Percentiles rank a stretch among this genome's conserved stretches.
These are phyloP conservation scores for Cyclotella sp. DNA, from an alignment of 108 stramenopile species.

Conservation along the genomic window DNA sequence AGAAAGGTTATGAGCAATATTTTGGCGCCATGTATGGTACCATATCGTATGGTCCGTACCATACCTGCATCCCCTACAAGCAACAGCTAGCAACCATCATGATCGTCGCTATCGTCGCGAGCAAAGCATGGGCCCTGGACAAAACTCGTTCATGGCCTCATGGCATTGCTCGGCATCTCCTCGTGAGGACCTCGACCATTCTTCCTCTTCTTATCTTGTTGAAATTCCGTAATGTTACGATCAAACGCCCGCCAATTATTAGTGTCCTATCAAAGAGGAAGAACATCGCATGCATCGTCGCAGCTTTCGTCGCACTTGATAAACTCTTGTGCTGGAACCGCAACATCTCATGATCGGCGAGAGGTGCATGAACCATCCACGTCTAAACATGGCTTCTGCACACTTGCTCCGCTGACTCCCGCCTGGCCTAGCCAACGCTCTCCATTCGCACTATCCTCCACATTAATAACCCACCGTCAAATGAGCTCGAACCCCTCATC, in stretches of 20 bases:
- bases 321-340: not conserved
- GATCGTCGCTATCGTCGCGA: no score
- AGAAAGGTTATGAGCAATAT: no score
- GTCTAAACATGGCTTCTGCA: not conserved
- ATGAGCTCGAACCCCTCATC: conserved; percentile 25
- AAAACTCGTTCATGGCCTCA: no score
- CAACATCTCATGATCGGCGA: not conserved
- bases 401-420: not conserved
- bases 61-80: no score
- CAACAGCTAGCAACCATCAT: no score
- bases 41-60: no score
- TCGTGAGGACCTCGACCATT: no score
- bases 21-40: no score
- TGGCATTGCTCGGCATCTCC: no score
- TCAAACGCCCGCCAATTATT: not conserved
- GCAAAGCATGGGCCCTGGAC: no score
- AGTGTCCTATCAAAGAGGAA: not conserved
- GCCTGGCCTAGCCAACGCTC: not conserved
- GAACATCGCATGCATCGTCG: not conserved
- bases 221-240: not conserved
- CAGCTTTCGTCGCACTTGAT: not conserved
- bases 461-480: conserved; percentile 8
- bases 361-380: conserved; percentile 7
- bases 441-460: not conserved
- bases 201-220: not conserved